These are phyloP conservation scores for Magnusiomyces ingens DNA, from an alignment of 1,139 yeast genomes.

Conservation along the genomic window DNA sequence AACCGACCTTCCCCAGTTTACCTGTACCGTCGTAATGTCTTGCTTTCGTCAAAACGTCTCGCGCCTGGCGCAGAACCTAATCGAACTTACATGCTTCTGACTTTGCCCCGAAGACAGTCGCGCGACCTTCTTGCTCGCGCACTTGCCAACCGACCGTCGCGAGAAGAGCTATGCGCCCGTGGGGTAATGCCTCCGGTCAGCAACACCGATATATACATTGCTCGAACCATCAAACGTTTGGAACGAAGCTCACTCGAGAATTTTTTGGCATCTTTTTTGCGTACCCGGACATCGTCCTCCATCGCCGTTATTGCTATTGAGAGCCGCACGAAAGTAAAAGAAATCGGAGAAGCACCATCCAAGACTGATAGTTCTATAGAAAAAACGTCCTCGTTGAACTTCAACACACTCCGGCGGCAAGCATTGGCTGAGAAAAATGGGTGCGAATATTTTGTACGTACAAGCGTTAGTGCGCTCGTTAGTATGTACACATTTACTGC, in stretches of 20 bases:
- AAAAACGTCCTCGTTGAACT: background rate
- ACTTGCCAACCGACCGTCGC: conserved; percentile 23
- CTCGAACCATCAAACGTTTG: conserved; percentile 1
- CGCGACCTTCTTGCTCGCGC: conserved; percentile 23
- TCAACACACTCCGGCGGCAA: background rate
- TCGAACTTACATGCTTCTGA: conserved; percentile 20
- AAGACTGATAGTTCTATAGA: too few relatives aligned
- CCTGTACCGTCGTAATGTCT: conserved; percentile 24
- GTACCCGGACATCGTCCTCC: too few relatives aligned
- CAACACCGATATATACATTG: conserved; percentile 1
- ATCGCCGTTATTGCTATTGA: too few relatives aligned
- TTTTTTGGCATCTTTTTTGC: background rate
- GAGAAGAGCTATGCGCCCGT: conserved; percentile 21
- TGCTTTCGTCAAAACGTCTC: conserved; percentile 23
- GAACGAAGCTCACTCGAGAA: conserved; percentile 1
- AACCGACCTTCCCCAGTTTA: conserved; percentile 24
- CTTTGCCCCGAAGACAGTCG: conserved; percentile 23
- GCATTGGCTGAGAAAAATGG: background rate
- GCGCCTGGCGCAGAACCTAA: conserved; percentile 25
- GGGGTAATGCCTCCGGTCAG: conserved; percentile 18
- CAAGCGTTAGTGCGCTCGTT: conserved; percentile 3
- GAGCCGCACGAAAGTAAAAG: background rate
- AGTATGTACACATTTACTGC: conserved; percentile 1
- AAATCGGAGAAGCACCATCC: background rate
- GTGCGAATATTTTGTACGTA: conserved; percentile 4